These are phyloP conservation scores for Magnaporthiopsis incrustans DNA, from an alignment of 2,329 filamentous ascomycete species.

Conservation along the genomic window DNA sequence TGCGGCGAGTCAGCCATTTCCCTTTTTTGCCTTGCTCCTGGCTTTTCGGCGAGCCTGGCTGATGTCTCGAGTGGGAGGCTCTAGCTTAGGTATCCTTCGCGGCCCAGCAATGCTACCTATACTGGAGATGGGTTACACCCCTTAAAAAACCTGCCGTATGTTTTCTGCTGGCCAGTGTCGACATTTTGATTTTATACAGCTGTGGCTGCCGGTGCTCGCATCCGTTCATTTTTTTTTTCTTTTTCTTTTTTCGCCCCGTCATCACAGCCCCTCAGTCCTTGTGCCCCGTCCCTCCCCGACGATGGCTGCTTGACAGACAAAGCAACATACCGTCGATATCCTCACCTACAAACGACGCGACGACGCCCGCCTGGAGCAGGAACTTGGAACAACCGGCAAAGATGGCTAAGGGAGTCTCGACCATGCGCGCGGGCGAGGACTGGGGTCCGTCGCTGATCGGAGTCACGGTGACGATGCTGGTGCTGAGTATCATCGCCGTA, in stretches of 20 bases:
- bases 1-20: background rate
- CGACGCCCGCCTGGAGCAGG: background rate
- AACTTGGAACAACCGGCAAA: background rate
- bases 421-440: slow-evolving; percentile 4
- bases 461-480: slow-evolving; percentile 23
- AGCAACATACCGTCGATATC: background rate
- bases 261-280: background rate
- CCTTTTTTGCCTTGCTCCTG: background rate
- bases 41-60: background rate
- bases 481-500: slow-evolving; percentile 24
- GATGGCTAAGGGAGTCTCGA: background rate
- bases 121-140: background rate
- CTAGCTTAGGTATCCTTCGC: background rate
- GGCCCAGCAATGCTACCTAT: background rate
- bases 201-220: background rate
- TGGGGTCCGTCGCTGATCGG: slow-evolving; percentile 19
- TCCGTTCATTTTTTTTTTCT: background rate
- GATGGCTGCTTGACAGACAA: background rate
- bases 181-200: background rate
- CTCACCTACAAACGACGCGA: background rate
- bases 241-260: too few relatives aligned
- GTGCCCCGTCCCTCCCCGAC: background rate
- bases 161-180: background rate
- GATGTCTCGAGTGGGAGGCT: background rate
- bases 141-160: background rate